Evolutionary conservation across 441 rosid genomes (phyloP), one percentile per base, ranked within the genome.

Genomic region (Populus trichocarpa): DNA sequence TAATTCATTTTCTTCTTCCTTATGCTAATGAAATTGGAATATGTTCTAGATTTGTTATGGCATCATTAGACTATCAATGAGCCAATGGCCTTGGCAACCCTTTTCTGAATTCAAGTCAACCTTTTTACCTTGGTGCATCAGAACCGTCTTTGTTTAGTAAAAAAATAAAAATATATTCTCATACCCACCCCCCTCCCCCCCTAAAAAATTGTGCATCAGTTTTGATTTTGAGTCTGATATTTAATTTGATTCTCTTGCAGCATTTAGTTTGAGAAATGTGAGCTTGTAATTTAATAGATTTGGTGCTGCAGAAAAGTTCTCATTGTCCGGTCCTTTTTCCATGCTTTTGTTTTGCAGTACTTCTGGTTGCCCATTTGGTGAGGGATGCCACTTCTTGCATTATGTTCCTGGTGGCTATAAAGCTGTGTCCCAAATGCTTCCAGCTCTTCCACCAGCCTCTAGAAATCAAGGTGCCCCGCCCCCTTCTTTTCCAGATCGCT

Each of bases 361-460:
- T 76, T 89, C 97, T 75, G 98, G 99, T 33, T 96, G 99, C 79
- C 97, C 96, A 71, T 96, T 96, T 73, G 98, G 99, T 53, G 99
- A 96, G 84, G 90, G 94, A 70, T 96, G 99, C 67, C 99, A 96
- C 80, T 96, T 96, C 80, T 78, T 90, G 90, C 99, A 96, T 77
- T 89, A 90, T 76, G 97, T 96, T 76, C 98, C 99, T 2, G 99
- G 98, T 70, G 99, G 99, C 78, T 82, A 83, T 81, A 96, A 92
- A 82, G 94, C 94, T 57, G 91, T 90, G 32, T 80, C 94, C 9
- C 98, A 92, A 85, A 82, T 96, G 90, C 86, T 87, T 67, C 89
- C 89, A 76, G 82, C 91, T 28, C 84, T 78, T 81, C 86, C 90
- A 35, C 89, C 90, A 40, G 78, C 86, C 28, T 73, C 90, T 23